A percentile compares a stretch with the other conserved stretches of the same genome.
Conservation (phyloP, 2,329 filamentous ascomycete species). For the Diaporthe sp. region DNA sequence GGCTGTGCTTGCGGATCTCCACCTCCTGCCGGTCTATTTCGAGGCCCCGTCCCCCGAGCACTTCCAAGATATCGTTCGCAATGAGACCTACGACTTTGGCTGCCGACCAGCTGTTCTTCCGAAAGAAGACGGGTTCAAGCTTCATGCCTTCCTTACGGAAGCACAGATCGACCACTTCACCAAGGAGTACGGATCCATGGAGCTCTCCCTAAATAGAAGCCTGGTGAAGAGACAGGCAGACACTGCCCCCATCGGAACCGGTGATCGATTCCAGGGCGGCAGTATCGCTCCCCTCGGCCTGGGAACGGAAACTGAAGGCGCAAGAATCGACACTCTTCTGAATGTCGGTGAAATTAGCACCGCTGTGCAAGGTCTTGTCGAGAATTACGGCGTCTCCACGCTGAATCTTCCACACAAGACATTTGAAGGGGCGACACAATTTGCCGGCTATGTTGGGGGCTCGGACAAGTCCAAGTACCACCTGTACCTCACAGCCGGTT, state of each 20-base stretch:
- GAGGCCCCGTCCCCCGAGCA: not conserved
- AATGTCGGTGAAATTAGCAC: slow-evolving; percentile 1
- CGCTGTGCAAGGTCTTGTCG: slow-evolving; percentile 5
- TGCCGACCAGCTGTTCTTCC: not conserved
- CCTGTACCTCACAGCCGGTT: slow-evolving; percentile 10
- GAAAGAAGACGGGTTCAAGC: slow-evolving; percentile 1
- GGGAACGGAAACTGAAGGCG: not conserved
- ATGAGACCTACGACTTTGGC: slow-evolving; percentile 18
- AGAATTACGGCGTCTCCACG: not conserved
- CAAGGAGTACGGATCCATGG: not conserved
- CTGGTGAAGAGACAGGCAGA: not conserved
- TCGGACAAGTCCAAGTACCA: slow-evolving; percentile 1
- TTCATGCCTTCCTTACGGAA: slow-evolving; percentile 1
- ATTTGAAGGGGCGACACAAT: slow-evolving; percentile 1
- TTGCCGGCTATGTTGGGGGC: not conserved
- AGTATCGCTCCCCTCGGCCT: not conserved
- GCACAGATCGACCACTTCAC: not conserved
- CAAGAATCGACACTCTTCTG: not conserved
- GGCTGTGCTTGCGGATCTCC: not conserved
- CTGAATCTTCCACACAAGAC: not conserved
- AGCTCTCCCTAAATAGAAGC: not conserved
- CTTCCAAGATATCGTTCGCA: slow-evolving; percentile 8
- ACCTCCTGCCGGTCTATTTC: not conserved
- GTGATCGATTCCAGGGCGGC: slow-evolving; percentile 12
- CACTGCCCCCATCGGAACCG: not conserved